These are phyloP conservation scores for Phialocephala sp. DNA, from an alignment of 2,329 filamentous ascomycete genomes.

Conservation along the genomic window DNA sequence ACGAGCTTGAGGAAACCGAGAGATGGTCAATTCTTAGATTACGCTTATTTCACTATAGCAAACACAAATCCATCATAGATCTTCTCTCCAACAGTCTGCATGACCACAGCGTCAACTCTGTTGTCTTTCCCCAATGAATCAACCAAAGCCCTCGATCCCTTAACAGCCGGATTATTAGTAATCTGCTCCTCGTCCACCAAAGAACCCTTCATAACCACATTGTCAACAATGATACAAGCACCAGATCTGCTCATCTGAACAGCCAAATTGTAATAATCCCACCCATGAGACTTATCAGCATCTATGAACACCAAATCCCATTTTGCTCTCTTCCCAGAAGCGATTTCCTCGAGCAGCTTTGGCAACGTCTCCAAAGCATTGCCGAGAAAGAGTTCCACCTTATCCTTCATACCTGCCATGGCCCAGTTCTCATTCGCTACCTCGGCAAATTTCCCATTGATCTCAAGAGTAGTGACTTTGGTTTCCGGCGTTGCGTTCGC, in stretches of 20 bases:
- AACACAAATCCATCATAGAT: neutral
- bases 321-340: conserved; percentile 44
- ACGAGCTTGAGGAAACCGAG: neutral
- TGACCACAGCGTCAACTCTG: conserved; percentile 5
- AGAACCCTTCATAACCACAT: conserved; percentile 53
- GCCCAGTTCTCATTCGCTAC: conserved; percentile 47
- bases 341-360: neutral
- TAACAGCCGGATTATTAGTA: conserved; percentile 35
- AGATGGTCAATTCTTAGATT: neutral
- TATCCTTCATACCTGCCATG: conserved; percentile 48
- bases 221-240: conserved; percentile 59
- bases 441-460: conserved; percentile 48
- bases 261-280: conserved; percentile 48
- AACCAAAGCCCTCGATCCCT: conserved; percentile 13
- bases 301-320: conserved; percentile 58
- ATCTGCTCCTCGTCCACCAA: conserved; percentile 46
- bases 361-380: conserved; percentile 49
- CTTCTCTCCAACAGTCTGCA: conserved; percentile 3
- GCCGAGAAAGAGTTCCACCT: conserved; percentile 51
- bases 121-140: conserved; percentile 16
- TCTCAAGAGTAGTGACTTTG: conserved; percentile 49
- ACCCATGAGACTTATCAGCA: conserved; percentile 56
- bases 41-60: neutral
- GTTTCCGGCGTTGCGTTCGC: conserved; percentile 29
- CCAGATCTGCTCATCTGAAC: conserved; percentile 52